phyloP scores from a whole-genome alignment of 192 early-diverging fungal species.

The Cetraspora pellucida region DNA sequence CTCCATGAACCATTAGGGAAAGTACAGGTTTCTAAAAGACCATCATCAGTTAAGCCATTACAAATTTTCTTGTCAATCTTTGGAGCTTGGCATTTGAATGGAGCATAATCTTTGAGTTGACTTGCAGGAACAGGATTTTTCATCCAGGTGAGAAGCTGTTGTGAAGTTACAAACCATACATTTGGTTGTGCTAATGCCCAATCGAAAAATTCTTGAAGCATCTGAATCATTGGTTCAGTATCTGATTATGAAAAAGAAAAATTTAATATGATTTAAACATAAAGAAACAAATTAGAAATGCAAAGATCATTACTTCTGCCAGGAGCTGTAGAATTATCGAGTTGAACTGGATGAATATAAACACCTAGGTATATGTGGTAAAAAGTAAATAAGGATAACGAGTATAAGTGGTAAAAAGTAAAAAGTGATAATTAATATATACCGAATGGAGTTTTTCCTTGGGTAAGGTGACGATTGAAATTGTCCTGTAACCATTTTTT shows the following conservation, averaged over 20 bases:
- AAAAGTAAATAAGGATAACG: no score
- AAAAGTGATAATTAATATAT: conserved; percentile 16
- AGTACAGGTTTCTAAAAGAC: conserved; percentile 49
- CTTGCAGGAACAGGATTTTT: conserved; percentile 75
- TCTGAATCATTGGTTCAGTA: conserved; percentile 23
- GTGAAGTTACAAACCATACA: conserved; percentile 74
- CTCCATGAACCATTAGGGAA: conserved; percentile 51
- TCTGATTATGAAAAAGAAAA: conserved; percentile 18
- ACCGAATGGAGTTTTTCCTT: conserved; percentile 58
- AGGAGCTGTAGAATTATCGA: conserved; percentile 36
- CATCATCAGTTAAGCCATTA: conserved; percentile 60
- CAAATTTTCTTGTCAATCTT: conserved; percentile 68
- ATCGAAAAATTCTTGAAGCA: conserved; percentile 55
- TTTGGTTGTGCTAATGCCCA: conserved; percentile 56
- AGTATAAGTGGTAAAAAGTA: no score
- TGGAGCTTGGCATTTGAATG: conserved; percentile 65
- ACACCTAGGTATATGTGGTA: no score
- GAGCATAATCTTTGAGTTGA: conserved; percentile 61
- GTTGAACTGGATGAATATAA: conserved; percentile 45
- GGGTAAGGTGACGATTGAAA: conserved; percentile 56
- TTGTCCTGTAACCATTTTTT: conserved; percentile 54
- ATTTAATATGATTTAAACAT: no score
- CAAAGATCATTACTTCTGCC: not conserved
- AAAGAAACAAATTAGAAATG: no score
- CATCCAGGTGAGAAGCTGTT: conserved; percentile 75